Base-by-base conservation (phyloP, 305 asterid species). In the Nicotiana rustica region DNA sequence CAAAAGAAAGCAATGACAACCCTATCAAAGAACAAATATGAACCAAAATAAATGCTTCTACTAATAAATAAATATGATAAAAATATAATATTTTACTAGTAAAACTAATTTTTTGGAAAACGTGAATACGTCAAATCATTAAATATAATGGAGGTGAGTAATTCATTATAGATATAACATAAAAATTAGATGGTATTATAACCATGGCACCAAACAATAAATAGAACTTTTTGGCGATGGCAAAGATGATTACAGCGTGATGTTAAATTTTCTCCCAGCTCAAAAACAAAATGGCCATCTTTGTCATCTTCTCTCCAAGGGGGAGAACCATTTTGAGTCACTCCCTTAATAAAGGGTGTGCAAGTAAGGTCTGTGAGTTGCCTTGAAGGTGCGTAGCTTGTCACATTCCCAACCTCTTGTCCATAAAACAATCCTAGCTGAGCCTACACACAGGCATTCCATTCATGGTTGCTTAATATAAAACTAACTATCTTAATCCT, bases 241-340 rank as follows among this genome's bases (percentile, higher is more conserved):
- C 75, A 79, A 85, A 88, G 90, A 90, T 92, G 87, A 85, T 94
- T 95, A 95, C 99, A 95, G 95, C 99, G 97, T 75, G 97, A 83
- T 29, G 99, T 95, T 89, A 95, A 88, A 94, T 95, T 94, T 60
- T 95, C 99, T 92, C 99, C 99, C 87, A 92, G 93, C 92, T 90
- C 95, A 93, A 92, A 95, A 86, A 89, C 85, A 92, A 91, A 95
- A 93, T 95, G 99, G 69, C 98, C 99, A 88, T 95, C 98, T 89
- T 94, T 94, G 93, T 95, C 98, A 87, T 94, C 97, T 82, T 90
- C 97, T 89, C 98, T 89, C 94, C 90, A 79, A 38, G 97, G 98
- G 87, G 98, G 98, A 73, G 99, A 94, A 87, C 92, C 93, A 86
- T 88, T 92, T 89, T 88, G 95, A 88, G 90, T 90, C 82, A 91